Conservation (phyloP, 176 grass and related monocot genomes). For the sorghum (Sorghum bicolor) region Sorghum_bicolor_NCBIv3 NC_012872.2:73917501-73918000, state of each 20-base stretch:
- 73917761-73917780: too few species aligned
- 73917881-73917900: too few species aligned
- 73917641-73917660: neutral
- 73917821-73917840: neutral
- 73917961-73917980: too few species aligned
- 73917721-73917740: too few species aligned
- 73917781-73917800: too few species aligned
- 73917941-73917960: too few species aligned
- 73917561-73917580: neutral
- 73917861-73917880: neutral
- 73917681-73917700: neutral
- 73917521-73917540: neutral
- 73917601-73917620: neutral
- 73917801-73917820: too few species aligned
- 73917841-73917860: too few species aligned
- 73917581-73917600: neutral
- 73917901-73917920: too few species aligned
- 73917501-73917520: neutral
- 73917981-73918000: too few species aligned
- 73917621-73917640: neutral
- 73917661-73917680: neutral
- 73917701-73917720: neutral
- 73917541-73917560: neutral
- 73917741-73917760: too few species aligned
- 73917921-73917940: too few species aligned